Percentiles rank a stretch among this genome's conserved stretches.
Evolutionary conservation across 2,329 filamentous ascomycete species (phyloP).

Genomic region (Moelleriella libera): DNA sequence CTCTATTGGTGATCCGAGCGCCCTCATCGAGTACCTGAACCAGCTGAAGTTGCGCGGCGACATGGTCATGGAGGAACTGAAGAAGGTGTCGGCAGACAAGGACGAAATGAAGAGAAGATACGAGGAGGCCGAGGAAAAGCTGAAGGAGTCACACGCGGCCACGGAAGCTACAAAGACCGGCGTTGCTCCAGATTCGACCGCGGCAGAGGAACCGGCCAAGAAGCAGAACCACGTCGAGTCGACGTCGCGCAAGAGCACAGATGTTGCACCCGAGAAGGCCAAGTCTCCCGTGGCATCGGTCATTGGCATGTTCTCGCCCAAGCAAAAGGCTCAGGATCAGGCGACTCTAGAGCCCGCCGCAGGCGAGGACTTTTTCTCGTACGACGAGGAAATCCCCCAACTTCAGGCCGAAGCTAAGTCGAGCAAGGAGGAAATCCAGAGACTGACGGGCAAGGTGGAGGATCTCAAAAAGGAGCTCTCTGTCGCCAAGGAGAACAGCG

Average conservation of each 20-base stretch:
- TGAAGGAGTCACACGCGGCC: slow-evolving; percentile 49
- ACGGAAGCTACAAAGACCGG: slow-evolving; percentile 32
- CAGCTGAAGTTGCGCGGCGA: slow-evolving; percentile 76
- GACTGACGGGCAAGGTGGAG: slow-evolving; percentile 54
- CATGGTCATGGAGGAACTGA: slow-evolving; percentile 90
- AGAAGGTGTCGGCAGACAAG: slow-evolving; percentile 69
- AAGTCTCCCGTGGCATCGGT: slow-evolving; percentile 35
- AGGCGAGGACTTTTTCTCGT: slow-evolving; percentile 76
- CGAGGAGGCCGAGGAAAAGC: slow-evolving; percentile 51
- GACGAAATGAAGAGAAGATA: slow-evolving; percentile 67
- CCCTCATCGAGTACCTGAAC: slow-evolving; percentile 79
- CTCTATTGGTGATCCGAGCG: slow-evolving; percentile 72
- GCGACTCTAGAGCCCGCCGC: slow-evolving; percentile 13
- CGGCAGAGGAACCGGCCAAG: slow-evolving; percentile 15
- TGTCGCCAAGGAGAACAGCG: slow-evolving; percentile 55
- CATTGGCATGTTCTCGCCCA: slow-evolving; percentile 34
- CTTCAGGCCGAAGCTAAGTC: slow-evolving; percentile 62
- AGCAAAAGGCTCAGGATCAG: slow-evolving; percentile 21
- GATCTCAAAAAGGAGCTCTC: slow-evolving; percentile 56
- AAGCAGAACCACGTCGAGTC: slow-evolving; percentile 14
- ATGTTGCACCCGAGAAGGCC: slow-evolving; percentile 12
- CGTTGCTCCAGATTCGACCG: slow-evolving; percentile 10
- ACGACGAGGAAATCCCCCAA: slow-evolving; percentile 73
- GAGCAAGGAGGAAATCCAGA: slow-evolving; percentile 56
- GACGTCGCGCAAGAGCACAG: slow-evolving; percentile 3